Evolutionary conservation across 2,329 filamentous ascomycete genomes (phyloP).

Genomic region (Trichoderma breve): DNA sequence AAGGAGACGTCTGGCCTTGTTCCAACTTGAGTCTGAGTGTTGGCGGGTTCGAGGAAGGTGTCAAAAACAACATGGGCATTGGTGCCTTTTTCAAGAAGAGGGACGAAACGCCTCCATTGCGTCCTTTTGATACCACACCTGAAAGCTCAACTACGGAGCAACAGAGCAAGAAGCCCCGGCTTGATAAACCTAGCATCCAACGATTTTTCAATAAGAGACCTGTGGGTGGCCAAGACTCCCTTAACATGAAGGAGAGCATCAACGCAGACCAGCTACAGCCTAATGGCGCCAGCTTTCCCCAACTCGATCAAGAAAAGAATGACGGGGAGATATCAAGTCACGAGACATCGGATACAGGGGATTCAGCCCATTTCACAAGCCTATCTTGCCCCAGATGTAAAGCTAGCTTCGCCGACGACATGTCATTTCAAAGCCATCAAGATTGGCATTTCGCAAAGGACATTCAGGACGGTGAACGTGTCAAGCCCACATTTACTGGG

Average conservation of each 20-base stretch:
- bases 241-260: constrained; percentile 24
- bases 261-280: background rate
- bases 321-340: background rate
- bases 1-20: constrained; percentile 85
- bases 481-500: constrained; percentile 44
- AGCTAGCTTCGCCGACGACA: constrained; percentile 53
- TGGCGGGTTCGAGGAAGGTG: constrained; percentile 86
- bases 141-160: constrained; percentile 22
- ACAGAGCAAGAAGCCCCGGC: constrained; percentile 33
- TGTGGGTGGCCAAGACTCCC: constrained; percentile 31
- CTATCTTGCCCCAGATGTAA: constrained; percentile 65
- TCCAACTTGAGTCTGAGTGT: constrained; percentile 86
- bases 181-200: constrained; percentile 52
- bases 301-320: background rate
- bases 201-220: constrained; percentile 54
- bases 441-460: constrained; percentile 96
- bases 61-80: constrained; percentile 82
- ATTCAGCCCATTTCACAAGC: constrained; percentile 29
- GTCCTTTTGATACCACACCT: constrained; percentile 22
- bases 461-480: constrained; percentile 65
- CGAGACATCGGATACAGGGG: background rate
- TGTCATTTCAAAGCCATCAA: constrained; percentile 69
- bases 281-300: background rate
- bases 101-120: constrained; percentile 54
- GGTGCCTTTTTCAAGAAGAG: constrained; percentile 79